A percentile compares a stretch with the other conserved stretches of the same genome.
These are phyloP conservation scores for Candida labiduridarum DNA, from an alignment of 1,139 yeast genomes.

Conservation along the genomic window DNA sequence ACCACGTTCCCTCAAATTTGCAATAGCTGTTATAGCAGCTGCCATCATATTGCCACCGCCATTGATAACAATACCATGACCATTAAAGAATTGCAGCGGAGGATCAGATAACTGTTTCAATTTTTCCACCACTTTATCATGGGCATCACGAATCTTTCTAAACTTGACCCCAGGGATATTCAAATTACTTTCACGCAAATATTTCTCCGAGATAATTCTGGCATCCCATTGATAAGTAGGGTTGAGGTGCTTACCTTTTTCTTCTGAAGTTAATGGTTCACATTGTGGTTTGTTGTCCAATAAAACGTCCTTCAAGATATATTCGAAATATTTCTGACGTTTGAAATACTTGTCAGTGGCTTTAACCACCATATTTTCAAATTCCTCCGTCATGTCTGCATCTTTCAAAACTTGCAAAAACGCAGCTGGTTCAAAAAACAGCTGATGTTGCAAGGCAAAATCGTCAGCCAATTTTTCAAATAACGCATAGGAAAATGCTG, in stretches of 20 bases:
- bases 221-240: constrained; percentile 21
- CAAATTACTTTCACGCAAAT: constrained; percentile 14
- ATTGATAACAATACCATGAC: constrained; percentile 40
- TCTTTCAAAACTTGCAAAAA: constrained; percentile 13
- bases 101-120: constrained; percentile 29
- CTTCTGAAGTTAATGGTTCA: constrained; percentile 23
- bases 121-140: constrained; percentile 26
- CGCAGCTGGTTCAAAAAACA: constrained; percentile 21
- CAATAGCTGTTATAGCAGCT: constrained; percentile 31
- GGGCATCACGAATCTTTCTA: constrained; percentile 24
- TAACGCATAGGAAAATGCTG: constrained; percentile 21
- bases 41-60: constrained; percentile 34
- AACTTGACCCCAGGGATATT: constrained; percentile 21
- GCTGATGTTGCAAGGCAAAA: constrained; percentile 21
- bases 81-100: constrained; percentile 26
- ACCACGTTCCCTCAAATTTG: constrained; percentile 37
- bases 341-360: constrained; percentile 18
- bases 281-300: constrained; percentile 24
- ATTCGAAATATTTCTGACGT: constrained; percentile 16
- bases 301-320: constrained; percentile 22
- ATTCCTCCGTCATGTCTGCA: constrained; percentile 16
- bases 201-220: constrained; percentile 22
- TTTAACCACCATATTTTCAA: constrained; percentile 16
- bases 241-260: constrained; percentile 23
- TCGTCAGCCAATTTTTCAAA: constrained; percentile 25